Conservation (phyloP, 805 yeast genomes). For the Yamadazyma phyllophila region DNA sequence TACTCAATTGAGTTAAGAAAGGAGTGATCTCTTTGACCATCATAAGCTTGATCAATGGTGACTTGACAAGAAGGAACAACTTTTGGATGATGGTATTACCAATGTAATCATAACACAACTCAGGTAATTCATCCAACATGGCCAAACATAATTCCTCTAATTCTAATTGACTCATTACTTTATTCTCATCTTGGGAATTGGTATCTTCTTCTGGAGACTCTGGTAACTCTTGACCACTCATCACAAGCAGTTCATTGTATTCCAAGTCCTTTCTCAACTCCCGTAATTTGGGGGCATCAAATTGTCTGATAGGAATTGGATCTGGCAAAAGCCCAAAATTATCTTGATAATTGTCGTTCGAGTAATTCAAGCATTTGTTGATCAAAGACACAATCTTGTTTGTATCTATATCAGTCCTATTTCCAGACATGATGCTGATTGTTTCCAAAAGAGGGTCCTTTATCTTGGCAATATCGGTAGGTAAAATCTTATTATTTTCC, state of each 20-base stretch:
- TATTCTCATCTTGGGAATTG: conserved; percentile 11
- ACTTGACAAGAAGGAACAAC: conserved; percentile 64
- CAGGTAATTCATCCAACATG: conserved; percentile 87
- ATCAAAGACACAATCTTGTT: conserved; percentile 46
- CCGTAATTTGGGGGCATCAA: conserved; percentile 84
- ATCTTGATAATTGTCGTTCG: conserved; percentile 48
- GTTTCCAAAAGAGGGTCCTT: conserved; percentile 20
- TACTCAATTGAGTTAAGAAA: conserved; percentile 84
- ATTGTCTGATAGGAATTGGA: conserved; percentile 62
- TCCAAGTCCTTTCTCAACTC: conserved; percentile 71
- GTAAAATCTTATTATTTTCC: conserved; percentile 16
- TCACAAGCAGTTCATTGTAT: conserved; percentile 23
- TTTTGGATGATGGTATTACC: conserved; percentile 97
- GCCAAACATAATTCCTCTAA: conserved; percentile 79
- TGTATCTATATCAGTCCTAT: conserved; percentile 25
- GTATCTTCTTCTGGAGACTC: conserved; percentile 1
- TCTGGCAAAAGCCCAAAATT: conserved; percentile 78
- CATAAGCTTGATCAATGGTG: conserved; percentile 69
- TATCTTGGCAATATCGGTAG: conserved; percentile 25
- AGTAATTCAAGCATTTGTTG: conserved; percentile 27
- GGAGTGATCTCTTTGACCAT: conserved; percentile 79
- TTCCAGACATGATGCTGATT: conserved; percentile 17
- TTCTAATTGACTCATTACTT: conserved; percentile 48
- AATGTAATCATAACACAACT: conserved; percentile 84
- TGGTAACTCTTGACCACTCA: conserved; percentile 8